phyloP scores from a whole-genome alignment of 1,284 basidiomycete species.

The Rhodotorula mucilaginosa region DNA sequence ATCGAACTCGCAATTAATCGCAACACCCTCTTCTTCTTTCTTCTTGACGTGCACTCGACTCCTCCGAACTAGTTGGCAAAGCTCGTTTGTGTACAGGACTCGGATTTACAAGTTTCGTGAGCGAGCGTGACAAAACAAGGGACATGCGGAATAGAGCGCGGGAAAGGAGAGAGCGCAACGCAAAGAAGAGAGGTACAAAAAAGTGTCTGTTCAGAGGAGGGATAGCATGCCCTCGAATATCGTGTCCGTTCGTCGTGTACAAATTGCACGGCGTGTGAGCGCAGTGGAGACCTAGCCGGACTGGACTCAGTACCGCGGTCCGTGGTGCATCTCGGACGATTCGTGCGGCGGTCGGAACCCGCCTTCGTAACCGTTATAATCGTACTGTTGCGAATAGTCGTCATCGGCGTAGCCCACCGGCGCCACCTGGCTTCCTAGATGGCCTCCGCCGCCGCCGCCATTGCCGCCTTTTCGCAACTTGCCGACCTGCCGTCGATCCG shows the following conservation, averaged over 20 bases:
- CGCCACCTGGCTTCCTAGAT: too few species aligned
- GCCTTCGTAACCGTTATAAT: not conserved
- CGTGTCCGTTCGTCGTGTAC: not conserved
- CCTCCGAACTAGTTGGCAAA: too few species aligned
- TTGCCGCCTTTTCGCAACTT: slow-evolving; percentile 9
- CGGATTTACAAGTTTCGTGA: too few species aligned
- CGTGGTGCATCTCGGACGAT: slow-evolving; percentile 2
- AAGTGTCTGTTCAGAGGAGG: not conserved
- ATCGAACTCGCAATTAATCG: too few species aligned
- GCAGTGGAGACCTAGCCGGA: not conserved
- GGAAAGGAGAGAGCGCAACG: too few species aligned
- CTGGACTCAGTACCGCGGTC: not conserved
- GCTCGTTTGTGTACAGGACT: too few species aligned
- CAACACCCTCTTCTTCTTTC: too few species aligned
- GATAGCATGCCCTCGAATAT: not conserved
- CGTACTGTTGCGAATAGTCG: not conserved
- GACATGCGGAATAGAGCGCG: too few species aligned
- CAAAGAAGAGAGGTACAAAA: not conserved
- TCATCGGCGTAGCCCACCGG: not conserved
- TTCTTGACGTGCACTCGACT: too few species aligned
- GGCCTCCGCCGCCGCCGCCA: not conserved
- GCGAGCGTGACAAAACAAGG: too few species aligned
- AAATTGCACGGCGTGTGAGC: not conserved
- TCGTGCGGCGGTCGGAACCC: not conserved
- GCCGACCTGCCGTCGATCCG: not conserved